Base-by-base conservation (phyloP, 176 grass and related monocot species). In the Raddia guianensis region DNA sequence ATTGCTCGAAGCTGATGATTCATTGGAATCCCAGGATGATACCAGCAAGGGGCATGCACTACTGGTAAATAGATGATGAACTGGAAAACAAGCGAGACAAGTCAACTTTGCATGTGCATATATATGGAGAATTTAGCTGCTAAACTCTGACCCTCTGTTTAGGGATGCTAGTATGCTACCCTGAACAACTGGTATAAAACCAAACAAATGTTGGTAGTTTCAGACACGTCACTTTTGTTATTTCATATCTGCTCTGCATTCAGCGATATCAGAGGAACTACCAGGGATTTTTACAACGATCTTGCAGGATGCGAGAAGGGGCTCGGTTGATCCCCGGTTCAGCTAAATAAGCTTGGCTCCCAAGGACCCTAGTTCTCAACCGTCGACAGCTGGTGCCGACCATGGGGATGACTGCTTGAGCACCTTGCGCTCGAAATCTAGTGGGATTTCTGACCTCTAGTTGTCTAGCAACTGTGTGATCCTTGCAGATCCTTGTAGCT, bases 21-120 rank as follows among this genome's bases (percentile, higher is more conserved):
- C 3, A 35, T 42, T 49, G 72, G 77, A 85, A 82, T 85, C 72
- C 77, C 72, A 56, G 87, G 72, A 52, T 18, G 75, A 74, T 76
- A 71, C 54, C 12, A 18, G 32, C 74, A n/a, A 40, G 37, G 37
- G 4, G 37, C 37, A 40, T 40, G 37, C 37, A 40, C 49, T 37
- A 37, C 5, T 72, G 53, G 2, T 21, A 18, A 33, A 12, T 35
- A 42, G 16, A 47, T n/a, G 52, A 74, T 18, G 66, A 57, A 67
- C 80, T 65, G 79, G 58, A 72, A 77, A 80, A 82, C 77, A 81
- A 66, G 49, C 13, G 3, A 19, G 10, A 33, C 7, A 49, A 16
- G 87, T 85, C 87, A 85, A 81, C 77, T 75, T 60, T 58, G 68
- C 74, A 74, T 79, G 86, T 74, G 75, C 65, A 56, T 9, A 8